Base-by-base conservation (phyloP, 148 eudicot species). In the Fagopyrum homotropicum region DNA sequence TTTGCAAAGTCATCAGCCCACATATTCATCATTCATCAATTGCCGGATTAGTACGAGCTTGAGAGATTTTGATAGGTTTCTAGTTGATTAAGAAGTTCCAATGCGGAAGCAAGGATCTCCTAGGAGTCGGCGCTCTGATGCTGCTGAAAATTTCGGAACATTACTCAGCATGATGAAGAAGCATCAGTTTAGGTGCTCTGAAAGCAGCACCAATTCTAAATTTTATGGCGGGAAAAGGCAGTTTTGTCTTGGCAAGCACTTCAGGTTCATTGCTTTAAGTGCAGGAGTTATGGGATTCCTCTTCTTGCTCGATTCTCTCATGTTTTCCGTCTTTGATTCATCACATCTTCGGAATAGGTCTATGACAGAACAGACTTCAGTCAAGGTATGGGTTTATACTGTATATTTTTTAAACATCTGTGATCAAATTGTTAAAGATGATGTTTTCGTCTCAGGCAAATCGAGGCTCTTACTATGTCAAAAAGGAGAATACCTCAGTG, bases 291-390 rank as follows among this genome's bases (percentile, higher is more conserved):
- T 86, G 77, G 84, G 77, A 71, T 80, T 88, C 30, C 74, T 94
- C 72, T 83, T 88, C 69, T 77, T 89, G 75, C 82, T 90, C 86
- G 98, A 94, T 81, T 94, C 93, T 7, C 78, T 91, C 70, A 63
- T 93, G 78, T 83, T 82, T 75, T 77, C 86, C 2, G 66, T 81
- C 64, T 81, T 88, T 66, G 89, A 89, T 75, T 80, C 85, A 16
- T 4, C 78, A 4, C 56, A 35, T 73, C 69, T 82, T 61, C 77
- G 73, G 30, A 81, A 29, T 80, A 79, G 69, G 50, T 75, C 84
- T 9, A 43, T 72, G 54, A 69, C 71, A 12, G 71, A 70, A 46
- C 77, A 56, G n/a, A 79, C 75, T 77, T 72, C 72, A 7, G 19
- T n/a, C 14, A 75, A 81, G 87, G 87, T 84, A 84, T 71, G 7